These are phyloP conservation scores for Claviceps citrina DNA, from an alignment of 2,329 filamentous ascomycete genomes.

Conservation along the genomic window DNA sequence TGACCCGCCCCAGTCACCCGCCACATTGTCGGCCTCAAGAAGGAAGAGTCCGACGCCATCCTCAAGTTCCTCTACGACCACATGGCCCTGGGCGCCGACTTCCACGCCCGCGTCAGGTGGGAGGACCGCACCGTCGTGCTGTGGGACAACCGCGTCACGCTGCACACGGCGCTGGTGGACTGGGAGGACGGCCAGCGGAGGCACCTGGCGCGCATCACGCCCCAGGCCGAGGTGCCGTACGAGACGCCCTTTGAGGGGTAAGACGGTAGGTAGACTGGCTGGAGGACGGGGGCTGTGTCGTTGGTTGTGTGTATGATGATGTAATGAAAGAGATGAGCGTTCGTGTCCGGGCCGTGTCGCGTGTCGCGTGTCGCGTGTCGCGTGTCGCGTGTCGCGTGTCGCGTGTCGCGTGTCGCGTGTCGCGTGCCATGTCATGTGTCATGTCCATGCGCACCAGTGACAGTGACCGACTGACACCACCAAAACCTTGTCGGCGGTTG, in stretches of 20 bases:
- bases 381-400: too few relatives aligned
- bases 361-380: too few relatives aligned
- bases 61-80: slow-evolving; percentile 54
- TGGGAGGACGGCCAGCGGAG: slow-evolving; percentile 67
- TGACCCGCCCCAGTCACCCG: slow-evolving; percentile 45
- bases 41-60: slow-evolving; percentile 67
- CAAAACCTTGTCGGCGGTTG: too few relatives aligned
- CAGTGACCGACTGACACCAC: too few relatives aligned
- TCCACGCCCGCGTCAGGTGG: slow-evolving; percentile 64
- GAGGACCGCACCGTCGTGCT: slow-evolving; percentile 65
- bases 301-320: neutral
- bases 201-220: slow-evolving; percentile 68
- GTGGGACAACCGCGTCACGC: slow-evolving; percentile 72
- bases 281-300: neutral
- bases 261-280: too few relatives aligned
- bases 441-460: too few relatives aligned
- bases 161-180: slow-evolving; percentile 65
- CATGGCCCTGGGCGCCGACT: slow-evolving; percentile 41
- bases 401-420: too few relatives aligned
- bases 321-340: too few relatives aligned
- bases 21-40: slow-evolving; percentile 67
- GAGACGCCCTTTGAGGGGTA: slow-evolving; percentile 41
- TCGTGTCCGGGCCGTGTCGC: too few relatives aligned
- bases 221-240: slow-evolving; percentile 62
- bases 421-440: too few relatives aligned